phyloP scores from a whole-genome alignment of 2,329 filamentous ascomycete genomes.

The Fusarium sp. region DNA sequence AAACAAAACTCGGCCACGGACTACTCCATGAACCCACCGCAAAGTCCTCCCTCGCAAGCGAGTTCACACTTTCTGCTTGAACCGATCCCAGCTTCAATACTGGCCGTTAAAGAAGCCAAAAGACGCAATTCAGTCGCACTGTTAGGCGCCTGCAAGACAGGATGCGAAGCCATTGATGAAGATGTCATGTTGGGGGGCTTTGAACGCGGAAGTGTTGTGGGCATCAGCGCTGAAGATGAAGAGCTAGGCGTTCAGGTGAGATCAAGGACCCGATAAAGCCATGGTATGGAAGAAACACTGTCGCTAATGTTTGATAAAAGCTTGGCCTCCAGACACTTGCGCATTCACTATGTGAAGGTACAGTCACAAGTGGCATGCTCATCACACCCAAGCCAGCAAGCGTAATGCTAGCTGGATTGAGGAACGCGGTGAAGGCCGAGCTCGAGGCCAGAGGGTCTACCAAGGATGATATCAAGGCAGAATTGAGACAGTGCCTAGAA shows the following conservation, averaged over 20 bases:
- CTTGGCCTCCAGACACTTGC: conserved; percentile 64
- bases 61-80: conserved; percentile 60
- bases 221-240: conserved; percentile 66
- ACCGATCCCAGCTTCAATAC: conserved; percentile 59
- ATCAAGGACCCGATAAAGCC: neutral
- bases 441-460: conserved; percentile 40
- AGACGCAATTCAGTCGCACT: conserved; percentile 50
- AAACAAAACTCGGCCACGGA: neutral
- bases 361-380: conserved; percentile 54
- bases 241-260: conserved; percentile 62
- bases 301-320: conserved; percentile 45
- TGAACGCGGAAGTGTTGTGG: conserved; percentile 64
- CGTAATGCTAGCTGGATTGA: conserved; percentile 57
- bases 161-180: conserved; percentile 63
- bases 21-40: conserved; percentile 5
- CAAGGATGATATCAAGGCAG: conserved; percentile 34
- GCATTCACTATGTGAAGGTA: conserved; percentile 51
- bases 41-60: conserved; percentile 53
- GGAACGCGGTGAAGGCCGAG: conserved; percentile 56
- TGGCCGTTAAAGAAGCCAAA: conserved; percentile 56
- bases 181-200: conserved; percentile 63
- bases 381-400: conserved; percentile 62
- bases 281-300: neutral
- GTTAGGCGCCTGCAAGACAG: conserved; percentile 54
- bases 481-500: conserved; percentile 58